A percentile compares a stretch with the other conserved stretches of the same genome.
These are phyloP conservation scores for Anaeromyces robustus DNA, from an alignment of 192 early-diverging fungal species.

Conservation along the genomic window DNA sequence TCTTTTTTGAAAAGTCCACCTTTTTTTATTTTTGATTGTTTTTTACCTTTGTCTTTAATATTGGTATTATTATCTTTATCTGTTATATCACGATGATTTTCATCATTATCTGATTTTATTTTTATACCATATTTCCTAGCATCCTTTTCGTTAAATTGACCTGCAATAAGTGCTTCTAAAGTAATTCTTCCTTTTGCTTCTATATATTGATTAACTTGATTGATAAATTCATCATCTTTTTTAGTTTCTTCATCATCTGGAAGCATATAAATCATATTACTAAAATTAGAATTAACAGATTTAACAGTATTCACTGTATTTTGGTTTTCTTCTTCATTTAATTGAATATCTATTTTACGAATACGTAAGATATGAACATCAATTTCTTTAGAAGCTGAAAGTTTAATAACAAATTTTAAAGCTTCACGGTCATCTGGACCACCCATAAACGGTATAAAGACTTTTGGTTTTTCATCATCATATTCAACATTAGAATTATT, in stretches of 20 bases:
- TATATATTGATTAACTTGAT: not conserved
- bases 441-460: not conserved
- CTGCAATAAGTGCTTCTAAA: not conserved
- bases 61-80: not conserved
- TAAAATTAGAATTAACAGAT: not conserved
- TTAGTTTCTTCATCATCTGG: not conserved
- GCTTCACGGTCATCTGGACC: not conserved
- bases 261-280: not conserved
- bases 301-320: not conserved
- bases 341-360: not conserved
- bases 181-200: not conserved
- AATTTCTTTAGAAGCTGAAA: not conserved
- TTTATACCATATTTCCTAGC: not conserved
- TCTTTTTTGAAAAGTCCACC: not conserved
- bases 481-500: not conserved
- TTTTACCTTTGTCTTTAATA: not conserved
- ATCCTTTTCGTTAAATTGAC: not conserved
- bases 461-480: not conserved
- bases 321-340: not conserved
- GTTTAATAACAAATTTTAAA: not conserved
- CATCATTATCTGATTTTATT: not conserved
- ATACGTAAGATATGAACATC: not conserved
- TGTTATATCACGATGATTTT: not conserved
- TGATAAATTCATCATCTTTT: not conserved
- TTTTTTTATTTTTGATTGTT: not conserved